Conservation (phyloP, 352 stramenopile genomes). For the Phytophthora syringae region DNA sequence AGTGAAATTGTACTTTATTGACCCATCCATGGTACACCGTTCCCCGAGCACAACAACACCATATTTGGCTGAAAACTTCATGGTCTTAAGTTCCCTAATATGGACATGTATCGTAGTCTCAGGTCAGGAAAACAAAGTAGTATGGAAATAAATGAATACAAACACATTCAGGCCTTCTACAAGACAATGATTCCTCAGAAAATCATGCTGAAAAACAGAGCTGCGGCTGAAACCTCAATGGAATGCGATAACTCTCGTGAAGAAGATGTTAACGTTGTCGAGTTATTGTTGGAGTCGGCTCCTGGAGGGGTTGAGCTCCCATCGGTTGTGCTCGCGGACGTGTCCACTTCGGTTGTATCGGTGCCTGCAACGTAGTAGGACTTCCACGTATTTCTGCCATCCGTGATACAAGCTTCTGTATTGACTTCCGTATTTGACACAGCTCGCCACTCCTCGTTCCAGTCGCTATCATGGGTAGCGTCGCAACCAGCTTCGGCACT, state of each 20-base stretch:
- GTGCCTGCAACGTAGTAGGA: conserved; percentile 10
- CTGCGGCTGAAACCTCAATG: not conserved
- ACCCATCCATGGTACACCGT: too few species aligned
- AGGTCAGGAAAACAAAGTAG: too few species aligned
- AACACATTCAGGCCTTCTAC: too few species aligned
- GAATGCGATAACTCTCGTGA: conserved; percentile 1
- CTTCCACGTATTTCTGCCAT: conserved; percentile 20
- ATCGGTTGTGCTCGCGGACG: not conserved
- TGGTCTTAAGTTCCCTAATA: too few species aligned
- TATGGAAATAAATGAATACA: too few species aligned
- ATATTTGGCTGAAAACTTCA: too few species aligned
- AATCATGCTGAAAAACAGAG: not conserved
- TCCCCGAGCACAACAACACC: too few species aligned
- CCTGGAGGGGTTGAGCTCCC: conserved; percentile 2
- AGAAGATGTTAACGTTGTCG: not conserved
- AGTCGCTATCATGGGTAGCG: conserved; percentile 1
- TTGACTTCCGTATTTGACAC: conserved; percentile 6
- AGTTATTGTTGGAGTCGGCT: conserved; percentile 6
- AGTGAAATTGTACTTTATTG: too few species aligned
- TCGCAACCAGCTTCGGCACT: conserved; percentile 14
- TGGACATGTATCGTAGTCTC: too few species aligned
- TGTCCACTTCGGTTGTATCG: not conserved
- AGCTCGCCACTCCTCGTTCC: conserved; percentile 21
- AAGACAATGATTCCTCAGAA: not conserved
- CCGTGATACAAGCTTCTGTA: conserved; percentile 22